Evolutionary conservation across 768 basidiomycete species (phyloP), one percentile per base, ranked within the genome.

Genomic region (Xerocomellus chrysenteron): DNA sequence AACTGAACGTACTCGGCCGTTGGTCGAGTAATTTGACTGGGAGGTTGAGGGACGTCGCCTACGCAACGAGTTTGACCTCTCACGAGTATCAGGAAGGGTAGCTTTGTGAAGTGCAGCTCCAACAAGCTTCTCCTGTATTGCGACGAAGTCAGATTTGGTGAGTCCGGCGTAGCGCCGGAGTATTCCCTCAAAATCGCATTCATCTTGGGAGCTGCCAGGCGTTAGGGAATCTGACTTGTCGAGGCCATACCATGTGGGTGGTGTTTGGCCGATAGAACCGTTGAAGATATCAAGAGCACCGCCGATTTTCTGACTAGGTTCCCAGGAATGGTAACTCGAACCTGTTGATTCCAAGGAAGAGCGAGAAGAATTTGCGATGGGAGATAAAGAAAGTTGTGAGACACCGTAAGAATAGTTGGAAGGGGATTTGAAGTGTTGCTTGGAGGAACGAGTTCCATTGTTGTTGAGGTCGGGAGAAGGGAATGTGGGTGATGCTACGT

Each of bases 241-340:
- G 50, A 88, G 73, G 50, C 89, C 86, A 68, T 87, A 85, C 89
- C 88, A 92, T 3, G 79, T 74, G 33, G 80, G 74, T 35, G 78
- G 79, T 47, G 76, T 75, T 26, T 76, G 67, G 46, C 82, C 82
- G 10, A 75, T 68, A 14, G 61, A 58, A 50, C 82, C 80, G 36
- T 71, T 77, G 67, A 91, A 84, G 24, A 89, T 62, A 45, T 76
- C 79, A 50, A 81, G 69, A 47, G 79, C 68, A 44, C 76, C 76
- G 58, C 87, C 83, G 55, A 81, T 80, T 60, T 73, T 75, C 56
- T 85, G 72, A 47, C 72, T 83, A 21, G 74, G 84, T 53, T 90
- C 88, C 81, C 80, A 85, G 5, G 90, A 90, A 67, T 92, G 90
- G 69, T 90, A 93, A 70, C 92, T 93, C 3, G 92, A 94, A 16